Conservation (phyloP, 2,329 filamentous ascomycete genomes). For the Diaporthe ilicicola region DNA sequence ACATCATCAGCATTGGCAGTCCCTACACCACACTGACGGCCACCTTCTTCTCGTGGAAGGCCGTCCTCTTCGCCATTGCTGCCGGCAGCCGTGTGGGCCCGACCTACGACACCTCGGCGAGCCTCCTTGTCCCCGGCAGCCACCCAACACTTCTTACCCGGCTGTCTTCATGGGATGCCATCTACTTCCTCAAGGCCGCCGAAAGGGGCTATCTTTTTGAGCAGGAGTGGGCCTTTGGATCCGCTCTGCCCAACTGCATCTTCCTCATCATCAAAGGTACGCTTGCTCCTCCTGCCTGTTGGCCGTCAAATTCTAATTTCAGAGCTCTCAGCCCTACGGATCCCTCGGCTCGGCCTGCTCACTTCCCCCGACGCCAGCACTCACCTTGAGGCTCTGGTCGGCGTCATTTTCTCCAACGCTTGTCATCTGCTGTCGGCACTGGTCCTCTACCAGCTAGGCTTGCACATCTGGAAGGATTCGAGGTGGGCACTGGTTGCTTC, state of each 20-base stretch:
- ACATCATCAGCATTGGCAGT: not conserved
- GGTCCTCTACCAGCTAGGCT: constrained; percentile 73
- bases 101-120: constrained; percentile 82
- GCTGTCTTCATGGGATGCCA: constrained; percentile 81
- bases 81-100: constrained; percentile 59
- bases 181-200: constrained; percentile 76
- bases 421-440: constrained; percentile 81
- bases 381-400: constrained; percentile 57
- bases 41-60: constrained; percentile 73
- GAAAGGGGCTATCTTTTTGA: constrained; percentile 75
- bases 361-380: not conserved
- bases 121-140: constrained; percentile 47
- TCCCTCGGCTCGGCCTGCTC: constrained; percentile 24
- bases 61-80: constrained; percentile 69
- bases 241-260: constrained; percentile 54
- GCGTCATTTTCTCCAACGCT: constrained; percentile 73
- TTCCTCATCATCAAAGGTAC: constrained; percentile 40
- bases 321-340: constrained; percentile 15
- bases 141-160: constrained; percentile 56
- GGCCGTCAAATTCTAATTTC: constrained; percentile 38
- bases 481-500: constrained; percentile 74
- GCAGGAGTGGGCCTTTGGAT: constrained; percentile 86
- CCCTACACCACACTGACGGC: constrained; percentile 40
- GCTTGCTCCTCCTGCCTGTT: constrained; percentile 31
- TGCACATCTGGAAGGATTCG: constrained; percentile 59